These are phyloP conservation scores for Hymenoscyphus infarciens DNA, from an alignment of 2,329 filamentous ascomycete genomes.

Conservation along the genomic window DNA sequence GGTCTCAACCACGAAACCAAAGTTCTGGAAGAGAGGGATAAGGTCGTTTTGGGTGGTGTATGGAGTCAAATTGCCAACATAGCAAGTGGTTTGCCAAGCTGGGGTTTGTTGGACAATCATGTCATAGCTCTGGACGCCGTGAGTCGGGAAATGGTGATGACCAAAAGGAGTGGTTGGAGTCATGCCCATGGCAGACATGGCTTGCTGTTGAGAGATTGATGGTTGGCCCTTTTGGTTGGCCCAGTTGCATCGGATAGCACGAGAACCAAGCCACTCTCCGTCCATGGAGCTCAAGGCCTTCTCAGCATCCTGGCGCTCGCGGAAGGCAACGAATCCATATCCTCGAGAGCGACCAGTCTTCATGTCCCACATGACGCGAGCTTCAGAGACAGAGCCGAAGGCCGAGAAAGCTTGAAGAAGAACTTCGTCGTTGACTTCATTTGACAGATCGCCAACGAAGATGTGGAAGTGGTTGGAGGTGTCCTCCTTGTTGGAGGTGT, in stretches of 20 bases:
- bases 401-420: conserved; percentile 91
- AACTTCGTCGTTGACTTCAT: conserved; percentile 97
- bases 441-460: conserved; percentile 95
- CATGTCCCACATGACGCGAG: conserved; percentile 99
- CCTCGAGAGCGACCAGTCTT: conserved; percentile 97
- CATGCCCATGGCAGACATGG: conserved; percentile 97
- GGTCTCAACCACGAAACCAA: conserved; percentile 94
- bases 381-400: conserved; percentile 93
- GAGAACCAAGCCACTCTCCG: conserved; percentile 96
- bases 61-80: conserved; percentile 94
- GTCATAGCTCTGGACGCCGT: conserved; percentile 95
- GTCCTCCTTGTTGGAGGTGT: conserved; percentile 90
- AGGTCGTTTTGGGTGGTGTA: conserved; percentile 97
- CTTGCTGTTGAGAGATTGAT: conserved; percentile 95
- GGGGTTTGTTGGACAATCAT: conserved; percentile 95
- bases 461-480: conserved; percentile 99
- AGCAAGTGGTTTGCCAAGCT: conserved; percentile 97
- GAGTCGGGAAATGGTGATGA: conserved; percentile 95
- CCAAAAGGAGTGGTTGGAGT: conserved; percentile 95
- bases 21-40: conserved; percentile 98
- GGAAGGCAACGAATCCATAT: conserved; percentile 97
- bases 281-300: conserved; percentile 98
- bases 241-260: conserved; percentile 99
- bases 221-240: conserved; percentile 99
- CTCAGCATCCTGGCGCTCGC: conserved; percentile 88